Evolutionary conservation across 768 basidiomycete genomes (phyloP).

Genomic region (Mycena rosella): DNA sequence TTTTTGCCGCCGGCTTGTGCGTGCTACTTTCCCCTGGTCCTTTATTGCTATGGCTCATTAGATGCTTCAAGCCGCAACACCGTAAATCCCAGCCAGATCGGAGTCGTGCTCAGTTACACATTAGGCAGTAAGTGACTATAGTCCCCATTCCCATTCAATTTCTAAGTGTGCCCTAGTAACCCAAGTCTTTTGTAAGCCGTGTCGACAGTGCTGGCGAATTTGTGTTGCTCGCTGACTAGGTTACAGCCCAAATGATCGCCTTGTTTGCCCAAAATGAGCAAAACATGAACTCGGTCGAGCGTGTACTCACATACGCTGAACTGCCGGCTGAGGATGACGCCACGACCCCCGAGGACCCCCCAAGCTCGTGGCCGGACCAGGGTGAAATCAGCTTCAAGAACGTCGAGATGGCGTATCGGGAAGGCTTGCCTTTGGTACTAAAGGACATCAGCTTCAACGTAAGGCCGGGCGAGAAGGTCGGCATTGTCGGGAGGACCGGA

Average conservation of each 20-base stretch:
- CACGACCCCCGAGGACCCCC: slow-evolving; percentile 59
- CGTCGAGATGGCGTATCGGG: slow-evolving; percentile 69
- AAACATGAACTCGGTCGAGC: slow-evolving; percentile 81
- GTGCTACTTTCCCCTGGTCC: background rate
- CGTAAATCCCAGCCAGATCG: slow-evolving; percentile 61
- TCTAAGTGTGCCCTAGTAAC: slow-evolving; percentile 54
- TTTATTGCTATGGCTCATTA: background rate
- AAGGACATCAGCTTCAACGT: slow-evolving; percentile 71
- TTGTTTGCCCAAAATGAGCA: slow-evolving; percentile 73
- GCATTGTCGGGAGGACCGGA: slow-evolving; percentile 63
- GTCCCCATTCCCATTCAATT: background rate
- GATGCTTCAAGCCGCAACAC: slow-evolving; percentile 41
- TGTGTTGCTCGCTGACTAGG: slow-evolving; percentile 10
- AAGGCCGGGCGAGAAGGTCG: slow-evolving; percentile 72
- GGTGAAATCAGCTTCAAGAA: slow-evolving; percentile 69
- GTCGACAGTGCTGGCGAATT: background rate
- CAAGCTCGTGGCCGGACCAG: slow-evolving; percentile 60
- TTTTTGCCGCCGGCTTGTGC: slow-evolving; percentile 74
- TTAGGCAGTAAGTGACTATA: slow-evolving; percentile 57
- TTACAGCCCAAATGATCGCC: slow-evolving; percentile 65
- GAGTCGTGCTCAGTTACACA: slow-evolving; percentile 71
- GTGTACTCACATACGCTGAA: slow-evolving; percentile 74
- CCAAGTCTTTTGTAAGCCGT: slow-evolving; percentile 63
- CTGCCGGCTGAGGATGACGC: slow-evolving; percentile 67
- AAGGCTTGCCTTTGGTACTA: slow-evolving; percentile 74